These are phyloP conservation scores for Yamadazyma nakazawae DNA, from an alignment of 805 yeast species.

Conservation along the genomic window DNA sequence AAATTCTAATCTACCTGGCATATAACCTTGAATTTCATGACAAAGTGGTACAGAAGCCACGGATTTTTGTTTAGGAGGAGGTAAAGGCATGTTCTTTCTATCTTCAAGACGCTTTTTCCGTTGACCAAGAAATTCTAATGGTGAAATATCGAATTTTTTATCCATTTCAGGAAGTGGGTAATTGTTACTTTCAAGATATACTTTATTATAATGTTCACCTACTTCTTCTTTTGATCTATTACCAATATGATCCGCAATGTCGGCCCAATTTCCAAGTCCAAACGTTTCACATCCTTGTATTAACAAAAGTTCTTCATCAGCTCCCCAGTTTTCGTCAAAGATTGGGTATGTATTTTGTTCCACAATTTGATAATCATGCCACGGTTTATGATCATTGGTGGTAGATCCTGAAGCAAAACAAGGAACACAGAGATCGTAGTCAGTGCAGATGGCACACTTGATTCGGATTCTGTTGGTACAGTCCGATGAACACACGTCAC, in stretches of 20 bases:
- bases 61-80: constrained; percentile 81
- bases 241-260: constrained; percentile 94
- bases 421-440: constrained; percentile 96
- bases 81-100: constrained; percentile 68
- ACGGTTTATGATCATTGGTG: constrained; percentile 87
- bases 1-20: constrained; percentile 98
- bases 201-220: constrained; percentile 70
- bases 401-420: constrained; percentile 85
- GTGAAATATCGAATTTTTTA: constrained; percentile 62
- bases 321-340: constrained; percentile 91
- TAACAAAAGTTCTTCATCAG: constrained; percentile 88
- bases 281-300: constrained; percentile 88
- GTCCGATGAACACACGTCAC: constrained; percentile 96
- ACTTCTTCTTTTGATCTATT: constrained; percentile 91
- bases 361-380: constrained; percentile 86
- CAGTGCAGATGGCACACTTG: constrained; percentile 87
- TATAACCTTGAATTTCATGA: constrained; percentile 94
- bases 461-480: constrained; percentile 90
- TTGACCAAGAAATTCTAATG: constrained; percentile 63
- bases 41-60: constrained; percentile 93
- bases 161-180: constrained; percentile 91
- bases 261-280: constrained; percentile 98
- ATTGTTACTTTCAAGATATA: constrained; percentile 63
- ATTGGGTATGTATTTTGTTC: constrained; percentile 96
- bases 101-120: constrained; percentile 71